Evolutionary conservation across 1,139 yeast genomes (phyloP), one percentile per base, ranked within the genome.

Genomic region (Pichia sp.): DNA sequence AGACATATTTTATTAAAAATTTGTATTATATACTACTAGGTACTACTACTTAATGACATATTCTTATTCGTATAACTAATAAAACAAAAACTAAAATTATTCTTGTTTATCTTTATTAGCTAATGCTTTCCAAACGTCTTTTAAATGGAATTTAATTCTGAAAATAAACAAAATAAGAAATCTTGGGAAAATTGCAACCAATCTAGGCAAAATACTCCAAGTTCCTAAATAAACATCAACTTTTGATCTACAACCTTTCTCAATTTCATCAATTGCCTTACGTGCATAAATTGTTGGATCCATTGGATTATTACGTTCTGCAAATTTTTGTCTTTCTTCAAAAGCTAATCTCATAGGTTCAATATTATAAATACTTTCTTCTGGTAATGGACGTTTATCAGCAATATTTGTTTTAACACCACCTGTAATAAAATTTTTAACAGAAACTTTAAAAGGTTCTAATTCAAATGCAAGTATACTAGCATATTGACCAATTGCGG

Each of bases 401-500:
- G 74, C 78, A 48, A 80, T 77, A 38, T 70, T 72, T 10, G 89
- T 81, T 30, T 67, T 60, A 20, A 80, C 86, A 29, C 80, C 85
- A 31, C 81, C 87, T 6, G 93, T 82, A 36, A 78, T 64, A 4
- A 81, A 75, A 38, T 81, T 83, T 45, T 85, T 67, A 2, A 85
- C 93, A 40, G 75, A 68, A 16, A 85, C 91, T 16, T 73, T 84
- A 54, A 83, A 81, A 2, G 89, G 86, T 54, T 73, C 74, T 69
- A 85, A 57, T 61, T 85, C 94, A 27, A 80, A 56, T 35, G 81
- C 74, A 42, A 84, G 65, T 2, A 72, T 70, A 38, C 74, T 69
- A 1, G 85, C 83, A 57, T 78, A 85, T 46, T 74, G 78, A 54
- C 81, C 86, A 41, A 85, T 74, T 1, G 93, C 93, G 2, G 93